Percentiles rank a stretch among this genome's conserved stretches.
phyloP scores from a whole-genome alignment of 805 yeast species.

The Spathaspora girioi region DNA sequence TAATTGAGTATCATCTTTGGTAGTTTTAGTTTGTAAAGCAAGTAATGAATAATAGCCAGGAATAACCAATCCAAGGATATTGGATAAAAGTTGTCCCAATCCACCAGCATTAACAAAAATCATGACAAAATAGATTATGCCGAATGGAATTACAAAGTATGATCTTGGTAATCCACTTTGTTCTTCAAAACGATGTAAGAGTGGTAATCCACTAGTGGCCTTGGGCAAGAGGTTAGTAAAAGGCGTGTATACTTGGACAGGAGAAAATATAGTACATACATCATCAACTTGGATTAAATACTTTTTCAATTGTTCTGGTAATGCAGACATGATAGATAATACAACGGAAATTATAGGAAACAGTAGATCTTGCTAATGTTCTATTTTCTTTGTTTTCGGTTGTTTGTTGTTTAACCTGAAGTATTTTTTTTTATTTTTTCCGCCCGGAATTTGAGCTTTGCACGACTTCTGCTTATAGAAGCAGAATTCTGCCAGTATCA shows the following conservation, averaged over 20 bases:
- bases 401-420: no score
- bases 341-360: no score
- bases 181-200: conserved; percentile 35
- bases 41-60: conserved; percentile 87
- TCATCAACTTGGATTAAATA: conserved; percentile 45
- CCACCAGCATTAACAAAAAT: conserved; percentile 92
- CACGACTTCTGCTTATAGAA: no score
- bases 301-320: conserved; percentile 43
- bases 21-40: conserved; percentile 70
- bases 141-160: conserved; percentile 70
- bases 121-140: conserved; percentile 64
- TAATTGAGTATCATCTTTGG: conserved; percentile 79
- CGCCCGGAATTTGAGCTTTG: no score
- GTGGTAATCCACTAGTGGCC: conserved; percentile 24
- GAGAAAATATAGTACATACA: conserved; percentile 29
- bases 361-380: no score
- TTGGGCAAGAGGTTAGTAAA: not conserved
- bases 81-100: conserved; percentile 88
- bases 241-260: not conserved
- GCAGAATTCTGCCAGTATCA: no score
- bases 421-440: no score
- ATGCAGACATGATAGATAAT: conserved; percentile 36
- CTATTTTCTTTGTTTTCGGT: no score
- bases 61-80: conserved; percentile 83
- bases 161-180: conserved; percentile 72